Conservation (phyloP, 495 filamentous ascomycete genomes). For the Jackrogersella multiformis region DNA sequence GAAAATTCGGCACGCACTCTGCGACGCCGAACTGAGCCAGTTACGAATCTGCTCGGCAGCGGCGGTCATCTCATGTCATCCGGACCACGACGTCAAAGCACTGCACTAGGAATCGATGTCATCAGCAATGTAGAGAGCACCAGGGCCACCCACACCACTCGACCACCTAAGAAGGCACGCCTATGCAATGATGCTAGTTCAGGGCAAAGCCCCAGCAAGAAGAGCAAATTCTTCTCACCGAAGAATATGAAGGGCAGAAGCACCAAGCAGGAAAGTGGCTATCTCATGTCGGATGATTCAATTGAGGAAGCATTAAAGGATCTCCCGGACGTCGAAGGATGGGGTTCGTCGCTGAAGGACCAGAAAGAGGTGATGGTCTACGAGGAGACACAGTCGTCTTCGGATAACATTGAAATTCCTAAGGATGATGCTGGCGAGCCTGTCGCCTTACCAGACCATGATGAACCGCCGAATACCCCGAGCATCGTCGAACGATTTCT, state of each 20-base stretch:
- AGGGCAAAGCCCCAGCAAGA: conserved; percentile 33
- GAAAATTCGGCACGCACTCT: conserved; percentile 32
- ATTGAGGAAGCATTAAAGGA: conserved; percentile 55
- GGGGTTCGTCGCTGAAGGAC: conserved; percentile 27
- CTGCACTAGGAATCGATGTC: conserved; percentile 27
- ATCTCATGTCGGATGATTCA: conserved; percentile 59
- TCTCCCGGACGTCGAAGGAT: conserved; percentile 51
- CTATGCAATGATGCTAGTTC: conserved; percentile 53
- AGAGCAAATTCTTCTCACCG: conserved; percentile 56
- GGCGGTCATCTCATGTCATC: conserved; percentile 28
- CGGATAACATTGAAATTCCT: not conserved
- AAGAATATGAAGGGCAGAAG: conserved; percentile 26
- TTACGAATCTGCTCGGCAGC: conserved; percentile 49
- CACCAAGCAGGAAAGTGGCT: conserved; percentile 37
- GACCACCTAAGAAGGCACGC: conserved; percentile 61
- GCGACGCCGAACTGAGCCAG: conserved; percentile 54
- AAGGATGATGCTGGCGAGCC: conserved; percentile 10
- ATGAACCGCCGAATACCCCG: conserved; percentile 29
- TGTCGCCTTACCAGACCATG: not conserved
- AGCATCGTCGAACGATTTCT: conserved; percentile 32
- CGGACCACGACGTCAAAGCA: conserved; percentile 49
- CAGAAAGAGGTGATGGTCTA: conserved; percentile 43
- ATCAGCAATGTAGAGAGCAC: conserved; percentile 28
- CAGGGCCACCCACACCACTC: conserved; percentile 10
- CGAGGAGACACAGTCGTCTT: conserved; percentile 24